Evolutionary conservation across 2,329 filamentous ascomycete genomes (phyloP).

Genomic region (Ceratocystis papillata): DNA sequence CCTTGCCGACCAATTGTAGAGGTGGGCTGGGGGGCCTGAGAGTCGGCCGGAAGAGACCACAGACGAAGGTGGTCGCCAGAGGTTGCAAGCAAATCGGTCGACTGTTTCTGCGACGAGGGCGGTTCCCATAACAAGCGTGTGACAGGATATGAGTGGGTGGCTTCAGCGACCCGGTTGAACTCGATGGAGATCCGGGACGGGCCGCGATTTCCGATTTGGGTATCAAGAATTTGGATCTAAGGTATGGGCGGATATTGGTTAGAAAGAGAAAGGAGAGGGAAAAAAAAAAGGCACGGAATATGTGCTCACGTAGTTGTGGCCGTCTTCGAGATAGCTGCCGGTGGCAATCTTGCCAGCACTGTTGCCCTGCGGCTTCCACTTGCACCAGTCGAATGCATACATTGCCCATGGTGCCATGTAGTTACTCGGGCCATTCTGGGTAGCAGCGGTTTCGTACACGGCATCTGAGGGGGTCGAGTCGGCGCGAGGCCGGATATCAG

Average conservation of each 20-base stretch:
- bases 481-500: slow-evolving; percentile 79
- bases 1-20: slow-evolving; percentile 55
- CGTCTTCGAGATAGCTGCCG: slow-evolving; percentile 93
- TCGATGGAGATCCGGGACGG: slow-evolving; percentile 68
- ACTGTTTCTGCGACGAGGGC: slow-evolving; percentile 86
- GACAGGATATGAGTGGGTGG: slow-evolving; percentile 94
- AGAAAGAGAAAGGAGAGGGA: slow-evolving; percentile 14
- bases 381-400: slow-evolving; percentile 98
- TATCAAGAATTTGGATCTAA: slow-evolving; percentile 94
- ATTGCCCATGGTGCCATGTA: slow-evolving; percentile 90
- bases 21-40: slow-evolving; percentile 44
- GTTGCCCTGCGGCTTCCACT: slow-evolving; percentile 74
- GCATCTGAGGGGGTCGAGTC: slow-evolving; percentile 71
- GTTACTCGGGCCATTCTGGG: slow-evolving; percentile 68
- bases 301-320: slow-evolving; percentile 79
- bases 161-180: slow-evolving; percentile 87
- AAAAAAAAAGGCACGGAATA: slow-evolving; percentile 14
- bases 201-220: slow-evolving; percentile 62
- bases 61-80: slow-evolving; percentile 88
- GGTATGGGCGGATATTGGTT: slow-evolving; percentile 25
- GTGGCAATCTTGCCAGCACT: slow-evolving; percentile 87
- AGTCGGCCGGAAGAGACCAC: slow-evolving; percentile 76
- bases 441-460: slow-evolving; percentile 55
- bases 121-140: slow-evolving; percentile 94
- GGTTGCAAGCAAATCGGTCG: slow-evolving; percentile 86